Percentiles rank a stretch among this genome's conserved stretches.
phyloP scores from a whole-genome alignment of 176 grass and related monocot genomes.

The Miscanthus lutarioriparius region DNA sequence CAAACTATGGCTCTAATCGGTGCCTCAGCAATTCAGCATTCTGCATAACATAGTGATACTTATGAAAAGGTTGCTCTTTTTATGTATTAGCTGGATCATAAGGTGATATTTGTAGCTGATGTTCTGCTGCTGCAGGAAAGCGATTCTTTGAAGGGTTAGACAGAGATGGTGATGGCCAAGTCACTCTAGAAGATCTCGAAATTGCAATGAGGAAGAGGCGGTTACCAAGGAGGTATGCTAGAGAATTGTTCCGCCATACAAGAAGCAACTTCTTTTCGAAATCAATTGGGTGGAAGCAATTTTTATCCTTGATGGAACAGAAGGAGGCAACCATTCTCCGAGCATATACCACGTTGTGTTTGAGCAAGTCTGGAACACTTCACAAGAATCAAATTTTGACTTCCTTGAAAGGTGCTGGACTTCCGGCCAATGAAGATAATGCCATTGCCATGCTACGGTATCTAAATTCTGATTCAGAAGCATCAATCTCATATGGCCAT shows the following conservation, averaged over 20 bases:
- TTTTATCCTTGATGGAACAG: conserved; percentile 96
- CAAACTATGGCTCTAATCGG: neutral
- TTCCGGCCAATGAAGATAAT: conserved; percentile 51
- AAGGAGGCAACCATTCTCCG: conserved; percentile 91
- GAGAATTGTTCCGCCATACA: conserved; percentile 70
- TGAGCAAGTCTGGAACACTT: conserved; percentile 96
- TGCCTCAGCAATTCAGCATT: neutral
- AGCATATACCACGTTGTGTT: conserved; percentile 88
- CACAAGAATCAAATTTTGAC: conserved; percentile 91
- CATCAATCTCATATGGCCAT: conserved; percentile 92
- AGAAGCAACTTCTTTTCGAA: conserved; percentile 91
- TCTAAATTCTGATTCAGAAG: conserved; percentile 29
- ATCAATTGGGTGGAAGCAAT: conserved; percentile 97
- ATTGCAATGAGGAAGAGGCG: conserved; percentile 89
- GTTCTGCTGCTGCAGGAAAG: conserved; percentile 64
- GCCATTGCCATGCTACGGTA: neutral
- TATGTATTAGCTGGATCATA: neutral
- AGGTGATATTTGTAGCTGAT: neutral
- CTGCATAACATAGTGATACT: neutral
- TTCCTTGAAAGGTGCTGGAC: conserved; percentile 79
- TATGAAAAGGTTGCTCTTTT: neutral
- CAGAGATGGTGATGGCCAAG: conserved; percentile 87
- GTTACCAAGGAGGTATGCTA: conserved; percentile 79
- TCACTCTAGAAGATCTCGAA: conserved; percentile 95
- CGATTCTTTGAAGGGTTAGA: conserved; percentile 96